These are phyloP conservation scores for Syncephalis fuscata DNA, from an alignment of 371 early-diverging fungal species.

Conservation along the genomic window DNA sequence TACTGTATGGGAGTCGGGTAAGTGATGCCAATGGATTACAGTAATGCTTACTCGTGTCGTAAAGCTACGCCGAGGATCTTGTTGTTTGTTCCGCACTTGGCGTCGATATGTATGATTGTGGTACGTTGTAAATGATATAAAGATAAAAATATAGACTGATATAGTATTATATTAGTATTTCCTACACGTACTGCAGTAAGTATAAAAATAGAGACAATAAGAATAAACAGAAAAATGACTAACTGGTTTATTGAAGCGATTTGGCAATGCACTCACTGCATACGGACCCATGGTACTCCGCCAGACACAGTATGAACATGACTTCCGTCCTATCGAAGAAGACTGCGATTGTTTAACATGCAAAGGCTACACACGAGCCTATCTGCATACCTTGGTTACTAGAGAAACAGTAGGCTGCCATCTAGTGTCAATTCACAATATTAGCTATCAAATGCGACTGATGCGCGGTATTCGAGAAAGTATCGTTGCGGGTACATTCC, in stretches of 20 bases:
- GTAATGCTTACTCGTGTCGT: slow-evolving; percentile 9
- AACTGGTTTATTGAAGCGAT: slow-evolving; percentile 30
- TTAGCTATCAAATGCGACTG: slow-evolving; percentile 77
- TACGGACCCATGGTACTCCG: slow-evolving; percentile 56
- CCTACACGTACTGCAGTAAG: slow-evolving; percentile 88
- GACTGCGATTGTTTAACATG: slow-evolving; percentile 83
- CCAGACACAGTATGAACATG: slow-evolving; percentile 38
- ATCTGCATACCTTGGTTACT: slow-evolving; percentile 51
- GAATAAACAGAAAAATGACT: neutral
- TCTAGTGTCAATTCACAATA: slow-evolving; percentile 78
- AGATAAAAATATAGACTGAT: no score
- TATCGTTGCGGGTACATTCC: slow-evolving; percentile 60
- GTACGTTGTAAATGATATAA: neutral
- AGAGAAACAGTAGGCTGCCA: slow-evolving; percentile 87
- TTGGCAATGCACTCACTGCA: slow-evolving; percentile 80
- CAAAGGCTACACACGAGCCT: slow-evolving; percentile 63
- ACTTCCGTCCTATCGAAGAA: slow-evolving; percentile 61
- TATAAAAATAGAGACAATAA: neutral
- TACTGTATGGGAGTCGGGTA: slow-evolving; percentile 98
- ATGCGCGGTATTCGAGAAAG: slow-evolving; percentile 68
- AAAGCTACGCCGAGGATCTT: slow-evolving; percentile 85
- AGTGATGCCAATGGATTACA: neutral
- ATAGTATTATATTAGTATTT: slow-evolving; percentile 34
- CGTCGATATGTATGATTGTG: slow-evolving; percentile 93
- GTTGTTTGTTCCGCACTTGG: slow-evolving; percentile 89